These are phyloP conservation scores for Cyanidioschyzon merolae DNA, from an alignment of 23 red algal species.

Conservation along the genomic window DNA sequence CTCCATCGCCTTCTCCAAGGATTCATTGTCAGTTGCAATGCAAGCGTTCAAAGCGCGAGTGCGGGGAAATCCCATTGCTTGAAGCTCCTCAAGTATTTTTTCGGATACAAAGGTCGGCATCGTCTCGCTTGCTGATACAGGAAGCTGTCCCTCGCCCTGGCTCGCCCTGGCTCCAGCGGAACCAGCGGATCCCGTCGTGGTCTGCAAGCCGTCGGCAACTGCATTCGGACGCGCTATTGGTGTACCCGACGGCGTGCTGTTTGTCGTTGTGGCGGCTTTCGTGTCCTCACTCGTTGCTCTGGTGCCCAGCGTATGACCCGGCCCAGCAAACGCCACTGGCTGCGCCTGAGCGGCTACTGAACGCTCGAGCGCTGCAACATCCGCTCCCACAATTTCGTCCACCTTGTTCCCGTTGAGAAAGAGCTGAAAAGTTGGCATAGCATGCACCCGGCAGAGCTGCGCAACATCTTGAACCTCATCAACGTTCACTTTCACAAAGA, in stretches of 20 bases:
- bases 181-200: background rate
- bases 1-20: constrained; percentile 54
- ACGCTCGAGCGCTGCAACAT: background rate
- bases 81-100: constrained; percentile 19
- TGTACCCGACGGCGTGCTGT: background rate
- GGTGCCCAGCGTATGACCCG: background rate
- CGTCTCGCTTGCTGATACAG: background rate
- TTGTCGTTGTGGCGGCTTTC: background rate
- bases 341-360: background rate
- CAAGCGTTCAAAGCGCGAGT: constrained; percentile 60
- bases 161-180: background rate
- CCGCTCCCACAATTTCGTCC: background rate
- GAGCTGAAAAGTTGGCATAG: constrained; percentile 34
- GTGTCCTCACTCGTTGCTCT: background rate
- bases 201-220: background rate
- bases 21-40: constrained; percentile 53
- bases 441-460: constrained; percentile 9
- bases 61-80: constrained; percentile 84
- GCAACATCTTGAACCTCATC: constrained; percentile 22
- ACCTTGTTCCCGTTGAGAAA: background rate
- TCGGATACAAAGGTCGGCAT: constrained; percentile 19
- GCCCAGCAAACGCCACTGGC: background rate
- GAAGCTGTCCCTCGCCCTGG: background rate
- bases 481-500: constrained; percentile 25
- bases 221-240: background rate